Conservation (phyloP, 345 rosid species). For the Gossypium rotundifolium region DNA sequence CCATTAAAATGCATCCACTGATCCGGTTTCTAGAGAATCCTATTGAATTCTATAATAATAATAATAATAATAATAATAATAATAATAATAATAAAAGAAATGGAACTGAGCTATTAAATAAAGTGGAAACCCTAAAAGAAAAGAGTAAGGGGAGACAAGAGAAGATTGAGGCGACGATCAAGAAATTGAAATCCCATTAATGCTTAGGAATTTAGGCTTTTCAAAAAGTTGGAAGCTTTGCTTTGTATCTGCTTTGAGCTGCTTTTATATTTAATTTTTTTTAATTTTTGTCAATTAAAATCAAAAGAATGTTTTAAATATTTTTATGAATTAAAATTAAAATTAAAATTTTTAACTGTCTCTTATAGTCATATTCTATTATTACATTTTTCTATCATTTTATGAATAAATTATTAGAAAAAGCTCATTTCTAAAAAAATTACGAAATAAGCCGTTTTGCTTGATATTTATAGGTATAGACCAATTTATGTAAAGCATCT, state of each 20-base stretch:
- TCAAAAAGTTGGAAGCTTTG: conserved; percentile 17
- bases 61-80: too few species aligned
- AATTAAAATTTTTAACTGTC: too few species aligned
- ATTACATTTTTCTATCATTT: not conserved
- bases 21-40: too few species aligned
- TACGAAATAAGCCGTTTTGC: fast-evolving
- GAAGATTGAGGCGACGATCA: conserved; percentile 23
- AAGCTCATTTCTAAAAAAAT: too few species aligned
- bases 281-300: not conserved
- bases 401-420: too few species aligned
- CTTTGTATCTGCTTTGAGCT: not conserved
- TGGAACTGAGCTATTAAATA: too few species aligned
- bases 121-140: conserved; percentile 13
- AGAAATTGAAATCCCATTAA: conserved; percentile 10
- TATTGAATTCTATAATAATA: too few species aligned
- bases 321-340: too few species aligned
- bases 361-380: not conserved
- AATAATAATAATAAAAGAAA: too few species aligned
- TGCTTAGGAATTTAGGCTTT: not conserved
- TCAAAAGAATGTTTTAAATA: not conserved
- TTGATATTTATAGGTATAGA: too few species aligned
- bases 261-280: not conserved
- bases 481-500: too few species aligned
- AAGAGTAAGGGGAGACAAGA: conserved; percentile 6
- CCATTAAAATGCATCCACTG: too few species aligned